These are phyloP conservation scores for Trichosanthes truncata DNA, from an alignment of 306 rosid species.

Conservation along the genomic window DNA sequence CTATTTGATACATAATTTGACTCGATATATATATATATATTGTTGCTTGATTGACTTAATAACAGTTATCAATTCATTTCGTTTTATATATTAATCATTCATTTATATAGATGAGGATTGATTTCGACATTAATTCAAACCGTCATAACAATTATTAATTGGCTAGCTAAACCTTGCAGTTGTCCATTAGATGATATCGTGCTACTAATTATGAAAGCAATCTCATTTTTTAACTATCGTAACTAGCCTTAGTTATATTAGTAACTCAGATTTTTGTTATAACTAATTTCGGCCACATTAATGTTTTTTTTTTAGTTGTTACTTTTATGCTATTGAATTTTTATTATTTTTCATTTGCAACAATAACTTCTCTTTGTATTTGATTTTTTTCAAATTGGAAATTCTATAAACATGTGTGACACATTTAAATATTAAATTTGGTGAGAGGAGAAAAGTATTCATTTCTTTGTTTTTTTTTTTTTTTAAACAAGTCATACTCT, in stretches of 20 bases:
- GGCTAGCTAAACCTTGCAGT: too few relatives aligned
- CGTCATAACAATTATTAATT: background rate
- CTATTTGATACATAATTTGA: background rate
- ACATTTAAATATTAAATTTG: background rate
- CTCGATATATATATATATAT: background rate
- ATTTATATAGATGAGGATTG: background rate
- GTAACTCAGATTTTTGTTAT: too few relatives aligned
- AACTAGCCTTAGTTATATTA: too few relatives aligned
- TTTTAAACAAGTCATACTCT: background rate
- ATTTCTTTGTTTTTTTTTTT: background rate
- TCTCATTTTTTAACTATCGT: background rate
- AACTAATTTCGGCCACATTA: too few relatives aligned
- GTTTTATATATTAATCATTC: background rate
- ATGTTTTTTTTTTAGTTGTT: too few relatives aligned
- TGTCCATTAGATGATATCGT: background rate
- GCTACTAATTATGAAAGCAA: background rate
- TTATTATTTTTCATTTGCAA: too few relatives aligned
- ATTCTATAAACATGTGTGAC: background rate
- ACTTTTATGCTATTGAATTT: too few relatives aligned
- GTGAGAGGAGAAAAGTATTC: background rate
- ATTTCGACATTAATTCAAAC: too few relatives aligned
- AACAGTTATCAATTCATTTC: background rate
- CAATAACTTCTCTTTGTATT: too few relatives aligned
- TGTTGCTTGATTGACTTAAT: background rate
- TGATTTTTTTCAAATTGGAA: background rate